phyloP scores from a whole-genome alignment of 352 stramenopile genomes.

The Ophiocytium majus region DNA sequence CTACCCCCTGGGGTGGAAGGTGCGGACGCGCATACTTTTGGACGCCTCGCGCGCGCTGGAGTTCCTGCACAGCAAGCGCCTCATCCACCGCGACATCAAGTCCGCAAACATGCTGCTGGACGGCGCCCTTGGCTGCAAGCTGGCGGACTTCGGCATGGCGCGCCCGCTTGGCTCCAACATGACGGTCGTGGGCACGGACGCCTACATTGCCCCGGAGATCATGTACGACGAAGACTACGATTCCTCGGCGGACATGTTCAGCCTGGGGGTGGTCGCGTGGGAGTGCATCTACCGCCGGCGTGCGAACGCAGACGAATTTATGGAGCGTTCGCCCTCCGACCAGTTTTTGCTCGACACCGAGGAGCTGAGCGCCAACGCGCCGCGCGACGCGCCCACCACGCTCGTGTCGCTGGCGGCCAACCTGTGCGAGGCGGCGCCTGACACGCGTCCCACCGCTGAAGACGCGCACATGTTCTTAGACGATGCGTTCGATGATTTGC shows the following conservation, averaged over 20 bases:
- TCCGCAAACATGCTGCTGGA: conserved; percentile 53
- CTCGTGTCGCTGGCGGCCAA: conserved; percentile 33
- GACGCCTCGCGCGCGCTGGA: conserved; percentile 48
- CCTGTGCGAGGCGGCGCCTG: conserved; percentile 25
- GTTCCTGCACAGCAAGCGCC: conserved; percentile 48
- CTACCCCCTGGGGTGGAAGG: conserved; percentile 30
- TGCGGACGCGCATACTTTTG: conserved; percentile 41
- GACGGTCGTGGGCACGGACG: conserved; percentile 52
- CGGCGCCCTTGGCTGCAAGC: conserved; percentile 37
- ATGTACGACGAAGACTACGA: conserved; percentile 49
- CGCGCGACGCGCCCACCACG: conserved; percentile 30
- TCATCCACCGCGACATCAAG: conserved; percentile 57
- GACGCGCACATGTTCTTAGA: conserved; percentile 39
- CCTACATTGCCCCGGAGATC: conserved; percentile 53
- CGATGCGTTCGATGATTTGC: conserved; percentile 24
- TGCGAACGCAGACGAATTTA: conserved; percentile 17
- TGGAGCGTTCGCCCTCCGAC: conserved; percentile 29
- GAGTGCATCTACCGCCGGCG: conserved; percentile 42
- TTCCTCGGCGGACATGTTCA: conserved; percentile 51
- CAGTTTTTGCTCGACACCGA: conserved; percentile 38
- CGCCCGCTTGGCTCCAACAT: conserved; percentile 48
- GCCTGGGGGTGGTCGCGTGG: conserved; percentile 42
- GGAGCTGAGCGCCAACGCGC: conserved; percentile 30
- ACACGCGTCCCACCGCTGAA: conserved; percentile 35
- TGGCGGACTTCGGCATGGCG: conserved; percentile 55